Percentiles rank a stretch among this genome's conserved stretches.
These are phyloP conservation scores for Rutstroemia sp. DNA, from an alignment of 2,329 filamentous ascomycete genomes.

Conservation along the genomic window DNA sequence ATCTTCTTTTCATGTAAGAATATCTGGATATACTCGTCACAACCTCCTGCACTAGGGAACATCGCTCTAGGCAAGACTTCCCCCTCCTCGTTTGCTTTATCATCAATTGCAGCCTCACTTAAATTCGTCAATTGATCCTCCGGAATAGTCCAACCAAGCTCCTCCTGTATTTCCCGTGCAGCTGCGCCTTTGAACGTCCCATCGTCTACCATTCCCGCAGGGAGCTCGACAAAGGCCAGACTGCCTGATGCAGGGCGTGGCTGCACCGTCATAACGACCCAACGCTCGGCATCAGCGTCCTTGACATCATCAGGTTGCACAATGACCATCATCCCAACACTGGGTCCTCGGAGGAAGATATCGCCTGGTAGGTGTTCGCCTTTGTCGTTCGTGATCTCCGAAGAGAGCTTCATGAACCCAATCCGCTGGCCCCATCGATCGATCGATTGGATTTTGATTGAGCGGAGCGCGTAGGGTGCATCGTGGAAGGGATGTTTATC, in stretches of 20 bases:
- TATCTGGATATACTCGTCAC: conserved; percentile 53
- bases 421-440: conserved; percentile 44
- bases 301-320: conserved; percentile 39
- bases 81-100: conserved; percentile 31
- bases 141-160: conserved; percentile 47
- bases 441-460: conserved; percentile 45
- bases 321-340: conserved; percentile 48
- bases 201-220: conserved; percentile 52
- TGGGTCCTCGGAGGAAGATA: conserved; percentile 52
- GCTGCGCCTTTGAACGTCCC: conserved; percentile 50
- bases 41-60: conserved; percentile 52
- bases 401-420: conserved; percentile 50
- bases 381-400: conserved; percentile 39
- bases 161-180: conserved; percentile 54
- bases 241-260: conserved; percentile 48
- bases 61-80: conserved; percentile 38
- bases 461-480: conserved; percentile 45
- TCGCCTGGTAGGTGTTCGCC: conserved; percentile 45
- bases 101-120: conserved; percentile 45
- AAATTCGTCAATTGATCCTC: conserved; percentile 43
- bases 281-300: conserved; percentile 37
- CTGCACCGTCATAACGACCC: conserved; percentile 53
- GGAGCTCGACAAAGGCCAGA: conserved; percentile 48
- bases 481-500: conserved; percentile 36
- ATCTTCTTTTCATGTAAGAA: conserved; percentile 50